A percentile compares a stretch with the other conserved stretches of the same genome.
These are phyloP conservation scores for Neopestalotiopsis clavispora DNA, from an alignment of 2,329 filamentous ascomycete species.

Conservation along the genomic window DNA sequence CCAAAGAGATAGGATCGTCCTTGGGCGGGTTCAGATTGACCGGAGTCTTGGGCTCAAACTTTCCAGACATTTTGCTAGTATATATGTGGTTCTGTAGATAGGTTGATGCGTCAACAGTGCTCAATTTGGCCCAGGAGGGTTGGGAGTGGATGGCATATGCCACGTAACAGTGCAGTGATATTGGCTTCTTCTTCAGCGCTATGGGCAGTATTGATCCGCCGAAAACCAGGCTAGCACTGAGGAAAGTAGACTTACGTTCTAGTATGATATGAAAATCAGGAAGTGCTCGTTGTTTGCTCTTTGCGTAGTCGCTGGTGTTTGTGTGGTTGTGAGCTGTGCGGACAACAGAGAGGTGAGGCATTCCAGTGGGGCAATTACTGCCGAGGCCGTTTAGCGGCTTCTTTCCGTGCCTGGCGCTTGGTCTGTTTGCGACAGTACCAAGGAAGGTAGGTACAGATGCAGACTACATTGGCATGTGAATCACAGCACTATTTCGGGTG, in stretches of 20 bases:
- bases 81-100: not conserved
- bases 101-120: not conserved
- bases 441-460: too few relatives aligned
- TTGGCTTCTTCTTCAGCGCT: not conserved
- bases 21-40: conserved; percentile 84
- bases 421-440: not conserved
- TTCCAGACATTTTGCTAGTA: conserved; percentile 55
- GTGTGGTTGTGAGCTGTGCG: not conserved
- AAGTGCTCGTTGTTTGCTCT: not conserved
- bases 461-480: too few relatives aligned
- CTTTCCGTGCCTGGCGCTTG: not conserved
- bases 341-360: conserved; percentile 3
- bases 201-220: not conserved
- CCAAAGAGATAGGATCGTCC: conserved; percentile 80
- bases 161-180: not conserved
- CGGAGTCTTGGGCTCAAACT: conserved; percentile 79
- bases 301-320: not conserved
- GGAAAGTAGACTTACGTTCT: not conserved
- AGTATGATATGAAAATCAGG: not conserved
- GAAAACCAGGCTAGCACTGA: not conserved
- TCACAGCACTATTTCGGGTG: too few relatives aligned
- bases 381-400: conserved; percentile 14
- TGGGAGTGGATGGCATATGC: not conserved
- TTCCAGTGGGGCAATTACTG: conserved; percentile 16
- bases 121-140: not conserved